phyloP scores from a whole-genome alignment of 1,284 basidiomycete genomes.

The Puccinia hordei region DNA sequence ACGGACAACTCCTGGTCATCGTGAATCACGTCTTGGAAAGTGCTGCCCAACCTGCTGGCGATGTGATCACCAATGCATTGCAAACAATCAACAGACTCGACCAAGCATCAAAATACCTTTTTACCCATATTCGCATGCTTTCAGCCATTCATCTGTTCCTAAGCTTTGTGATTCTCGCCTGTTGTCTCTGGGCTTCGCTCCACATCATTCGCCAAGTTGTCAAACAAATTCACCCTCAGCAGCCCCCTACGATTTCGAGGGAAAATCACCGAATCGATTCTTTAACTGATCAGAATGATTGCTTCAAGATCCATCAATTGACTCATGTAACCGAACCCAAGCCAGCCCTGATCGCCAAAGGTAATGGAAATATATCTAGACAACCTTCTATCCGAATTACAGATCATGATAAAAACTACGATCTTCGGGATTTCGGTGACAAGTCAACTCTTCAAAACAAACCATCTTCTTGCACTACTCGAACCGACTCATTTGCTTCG shows the following conservation, averaged over 20 bases:
- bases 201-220: neutral
- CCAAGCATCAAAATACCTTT: neutral
- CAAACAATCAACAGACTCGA: constrained; percentile 5
- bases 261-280: neutral
- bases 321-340: neutral
- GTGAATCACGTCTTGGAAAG: neutral
- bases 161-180: neutral
- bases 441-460: neutral
- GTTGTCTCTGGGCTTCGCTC: neutral
- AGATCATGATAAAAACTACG: neutral
- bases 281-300: neutral
- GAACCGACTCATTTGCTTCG: neutral
- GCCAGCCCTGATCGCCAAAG: neutral
- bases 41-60: neutral
- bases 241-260: neutral
- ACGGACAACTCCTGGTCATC: neutral
- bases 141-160: constrained; percentile 17
- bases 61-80: neutral
- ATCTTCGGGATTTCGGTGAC: neutral
- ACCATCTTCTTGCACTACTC: neutral
- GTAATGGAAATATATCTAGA: neutral
- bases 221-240: neutral
- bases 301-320: neutral
- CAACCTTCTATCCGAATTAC: neutral
- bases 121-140: constrained; percentile 6